Conservation (phyloP, 2,329 filamentous ascomycete genomes). For the Lachnellula subtilissima region DNA sequence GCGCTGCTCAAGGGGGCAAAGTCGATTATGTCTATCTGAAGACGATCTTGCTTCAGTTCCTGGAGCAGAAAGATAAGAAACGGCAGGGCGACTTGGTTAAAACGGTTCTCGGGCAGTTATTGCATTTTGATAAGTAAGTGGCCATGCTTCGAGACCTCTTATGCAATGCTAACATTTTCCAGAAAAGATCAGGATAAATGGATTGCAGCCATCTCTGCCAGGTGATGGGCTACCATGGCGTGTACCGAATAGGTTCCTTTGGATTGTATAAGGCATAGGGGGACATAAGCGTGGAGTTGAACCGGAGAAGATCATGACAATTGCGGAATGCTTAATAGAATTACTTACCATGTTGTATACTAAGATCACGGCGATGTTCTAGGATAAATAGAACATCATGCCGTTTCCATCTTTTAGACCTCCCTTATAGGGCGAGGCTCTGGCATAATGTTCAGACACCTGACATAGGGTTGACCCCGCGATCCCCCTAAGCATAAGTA, state of each 20-base stretch:
- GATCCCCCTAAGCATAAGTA: no score
- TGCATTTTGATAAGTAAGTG: slow-evolving; percentile 71
- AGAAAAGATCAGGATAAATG: slow-evolving; percentile 81
- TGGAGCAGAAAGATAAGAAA: slow-evolving; percentile 76
- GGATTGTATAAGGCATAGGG: not conserved
- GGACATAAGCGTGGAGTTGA: not conserved
- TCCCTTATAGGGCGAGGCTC: no score
- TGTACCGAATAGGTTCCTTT: not conserved
- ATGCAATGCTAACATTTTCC: slow-evolving; percentile 12
- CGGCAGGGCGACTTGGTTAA: slow-evolving; percentile 66
- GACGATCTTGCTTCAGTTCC: slow-evolving; percentile 74
- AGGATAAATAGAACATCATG: no score
- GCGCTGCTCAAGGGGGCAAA: slow-evolving; percentile 17
- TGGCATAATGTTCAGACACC: no score
- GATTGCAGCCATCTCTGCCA: slow-evolving; percentile 60
- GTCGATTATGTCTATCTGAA: slow-evolving; percentile 59
- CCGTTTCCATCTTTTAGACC: no score
- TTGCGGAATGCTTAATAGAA: no score
- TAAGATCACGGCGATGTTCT: no score
- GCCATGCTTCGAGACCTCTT: not conserved
- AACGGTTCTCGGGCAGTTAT: slow-evolving; percentile 69
- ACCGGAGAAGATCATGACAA: no score
- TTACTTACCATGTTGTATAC: no score
- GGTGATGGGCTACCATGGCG: slow-evolving; percentile 6
- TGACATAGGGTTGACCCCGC: no score